Evolutionary conservation across 305 asterid species (phyloP), one percentile per base, ranked within the genome.

Genomic region (Fraxinus angustifolia): DNA sequence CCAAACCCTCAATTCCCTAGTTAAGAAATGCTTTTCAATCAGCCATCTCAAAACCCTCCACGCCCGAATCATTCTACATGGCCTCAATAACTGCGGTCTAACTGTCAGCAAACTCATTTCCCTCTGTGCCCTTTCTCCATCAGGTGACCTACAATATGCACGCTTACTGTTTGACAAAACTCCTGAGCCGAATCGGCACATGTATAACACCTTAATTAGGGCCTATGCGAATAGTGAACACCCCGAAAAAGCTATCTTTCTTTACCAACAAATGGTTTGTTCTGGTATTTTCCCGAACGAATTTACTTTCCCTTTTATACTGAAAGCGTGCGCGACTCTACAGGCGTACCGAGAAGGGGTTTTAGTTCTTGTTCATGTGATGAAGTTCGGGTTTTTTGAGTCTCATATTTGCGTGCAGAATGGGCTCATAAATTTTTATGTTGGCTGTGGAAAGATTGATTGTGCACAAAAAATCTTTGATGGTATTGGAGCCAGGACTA

Each of bases 81-180:
- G 97, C 77, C 86, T 90, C 82, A 80, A 87, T 79, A 85, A 72
- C 78, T 89, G 91, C 85, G 31, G 85, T 71, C 80, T 85, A 77
- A 85, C 91, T 3, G 84, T 92, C 82, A 89, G 97, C 94, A 92
- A 88, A 74, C 95, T 92, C 78, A 84, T 95, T 74, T 90, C 92
- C 30, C 84, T 90, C 77, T 84, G 82, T 7, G 92, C 90, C 0
- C 86, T 91, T 0, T 88, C 92, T 1, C 38, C 89, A 19, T 76
- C 79, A n/a, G 94, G 93, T 0, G 88, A 89, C 87, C 83, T 91
- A 73, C 81, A 82, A 8, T 91, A 93, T 21, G 94, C 97, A 21
- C 84, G 87, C 53, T 53, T 87, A 68, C 83, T 95, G 88, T 93
- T 93, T 84, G 87, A 80, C 53, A 87, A 82, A 81, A 88, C 87